These are phyloP conservation scores for Pichia rugopelliculosa DNA, from an alignment of 805 yeast genomes.

Conservation along the genomic window DNA sequence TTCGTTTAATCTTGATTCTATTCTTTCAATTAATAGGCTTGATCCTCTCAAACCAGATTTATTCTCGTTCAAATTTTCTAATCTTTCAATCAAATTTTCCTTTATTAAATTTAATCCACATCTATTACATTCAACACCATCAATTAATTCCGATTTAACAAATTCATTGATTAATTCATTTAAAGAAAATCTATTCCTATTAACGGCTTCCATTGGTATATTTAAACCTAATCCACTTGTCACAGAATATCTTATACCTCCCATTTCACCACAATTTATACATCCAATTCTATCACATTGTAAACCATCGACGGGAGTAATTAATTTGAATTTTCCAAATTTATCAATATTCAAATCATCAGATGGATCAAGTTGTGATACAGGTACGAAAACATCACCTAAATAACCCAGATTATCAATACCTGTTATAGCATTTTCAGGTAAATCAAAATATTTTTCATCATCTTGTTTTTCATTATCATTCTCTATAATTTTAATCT, in stretches of 20 bases:
- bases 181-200: slow-evolving; percentile 38
- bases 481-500: slow-evolving; percentile 12
- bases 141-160: slow-evolving; percentile 77
- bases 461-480: slow-evolving; percentile 17
- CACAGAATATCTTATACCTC: slow-evolving; percentile 81
- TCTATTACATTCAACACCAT: slow-evolving; percentile 91
- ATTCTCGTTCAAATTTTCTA: slow-evolving; percentile 18
- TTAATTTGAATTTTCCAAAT: slow-evolving; percentile 45
- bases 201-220: slow-evolving; percentile 39
- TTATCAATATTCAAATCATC: slow-evolving; percentile 35
- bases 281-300: slow-evolving; percentile 89
- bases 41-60: slow-evolving; percentile 4
- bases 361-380: slow-evolving; percentile 71
- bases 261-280: slow-evolving; percentile 84
- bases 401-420: slow-evolving; percentile 46
- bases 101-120: slow-evolving; percentile 68
- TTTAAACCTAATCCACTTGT: slow-evolving; percentile 68
- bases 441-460: slow-evolving; percentile 20
- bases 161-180: slow-evolving; percentile 54
- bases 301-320: slow-evolving; percentile 90
- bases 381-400: slow-evolving; percentile 65
- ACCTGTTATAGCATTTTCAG: slow-evolving; percentile 28
- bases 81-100: slow-evolving; percentile 38
- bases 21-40: slow-evolving; percentile 24
- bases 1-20: slow-evolving; percentile 39